Conservation (phyloP, 164 flowering plant genomes). For the Pachysandra terminalis region DNA sequence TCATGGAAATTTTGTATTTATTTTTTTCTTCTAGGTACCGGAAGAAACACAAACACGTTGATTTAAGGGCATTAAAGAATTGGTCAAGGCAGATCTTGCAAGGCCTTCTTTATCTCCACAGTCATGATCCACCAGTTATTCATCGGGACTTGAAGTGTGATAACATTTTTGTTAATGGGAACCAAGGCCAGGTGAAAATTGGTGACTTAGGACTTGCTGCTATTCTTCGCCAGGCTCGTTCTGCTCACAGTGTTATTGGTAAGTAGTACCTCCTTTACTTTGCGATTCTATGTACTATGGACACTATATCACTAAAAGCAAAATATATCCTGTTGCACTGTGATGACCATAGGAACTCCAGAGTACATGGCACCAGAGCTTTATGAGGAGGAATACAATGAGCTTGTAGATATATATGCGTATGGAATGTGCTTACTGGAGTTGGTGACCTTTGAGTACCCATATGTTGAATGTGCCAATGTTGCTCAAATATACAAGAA, state of each 20-base stretch:
- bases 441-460: slow-evolving; percentile 91
- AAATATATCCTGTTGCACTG: neutral
- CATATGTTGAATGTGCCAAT: slow-evolving; percentile 87
- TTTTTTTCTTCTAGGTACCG: slow-evolving; percentile 56
- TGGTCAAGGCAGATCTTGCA: slow-evolving; percentile 96
- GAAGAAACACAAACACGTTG: slow-evolving; percentile 87
- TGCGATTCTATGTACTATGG: slow-evolving; percentile 4
- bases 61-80: slow-evolving; percentile 85
- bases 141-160: slow-evolving; percentile 96
- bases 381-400: slow-evolving; percentile 95
- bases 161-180: slow-evolving; percentile 91
- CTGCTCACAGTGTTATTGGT: slow-evolving; percentile 97
- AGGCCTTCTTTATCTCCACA: slow-evolving; percentile 84
- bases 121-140: slow-evolving; percentile 89
- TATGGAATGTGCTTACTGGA: slow-evolving; percentile 98
- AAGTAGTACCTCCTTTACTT: slow-evolving; percentile 10
- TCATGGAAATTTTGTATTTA: neutral
- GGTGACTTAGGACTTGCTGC: slow-evolving; percentile 94
- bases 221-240: slow-evolving; percentile 62
- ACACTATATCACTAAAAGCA: neutral
- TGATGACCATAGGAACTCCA: slow-evolving; percentile 71
- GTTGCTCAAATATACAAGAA: slow-evolving; percentile 97
- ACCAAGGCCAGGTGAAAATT: slow-evolving; percentile 93
- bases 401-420: slow-evolving; percentile 96
- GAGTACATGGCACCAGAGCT: slow-evolving; percentile 99